Percentiles rank a stretch among this genome's conserved stretches.
Conservation (phyloP, 768 basidiomycete species). For the Lyophyllum shimeji region DNA sequence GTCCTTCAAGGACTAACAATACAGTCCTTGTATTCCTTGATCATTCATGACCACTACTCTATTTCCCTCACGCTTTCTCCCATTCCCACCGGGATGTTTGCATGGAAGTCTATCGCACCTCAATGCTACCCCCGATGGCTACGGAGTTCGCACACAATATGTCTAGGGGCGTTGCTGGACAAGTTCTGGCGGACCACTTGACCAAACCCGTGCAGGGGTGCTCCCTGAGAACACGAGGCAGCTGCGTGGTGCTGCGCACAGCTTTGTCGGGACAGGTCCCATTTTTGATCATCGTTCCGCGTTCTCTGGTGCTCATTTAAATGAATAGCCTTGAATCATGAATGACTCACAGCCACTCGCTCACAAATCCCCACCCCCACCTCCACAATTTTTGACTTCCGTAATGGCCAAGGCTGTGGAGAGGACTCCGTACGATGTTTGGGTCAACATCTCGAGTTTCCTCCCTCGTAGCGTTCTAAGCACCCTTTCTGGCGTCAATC, state of each 20-base stretch:
- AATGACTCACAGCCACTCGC: neutral
- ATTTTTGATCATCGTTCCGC: neutral
- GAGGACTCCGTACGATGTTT: conserved; percentile 22
- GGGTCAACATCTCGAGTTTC: conserved; percentile 19
- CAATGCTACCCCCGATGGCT: neutral
- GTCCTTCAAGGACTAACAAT: no score
- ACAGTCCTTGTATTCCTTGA: no score
- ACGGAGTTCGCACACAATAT: no score
- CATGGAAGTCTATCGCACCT: no score
- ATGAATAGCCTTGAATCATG: neutral
- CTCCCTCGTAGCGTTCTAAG: conserved; percentile 16
- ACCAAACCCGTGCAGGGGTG: neutral
- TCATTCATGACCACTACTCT: no score
- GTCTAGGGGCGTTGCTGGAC: no score
- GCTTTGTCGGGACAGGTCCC: neutral
- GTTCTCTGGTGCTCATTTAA: neutral
- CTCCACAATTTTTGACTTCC: neutral
- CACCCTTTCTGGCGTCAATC: conserved; percentile 21
- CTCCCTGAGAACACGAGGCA: conserved; percentile 3
- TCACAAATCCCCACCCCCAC: neutral
- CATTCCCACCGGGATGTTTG: no score
- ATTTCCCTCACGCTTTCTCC: no score
- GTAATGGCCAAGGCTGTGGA: conserved; percentile 7
- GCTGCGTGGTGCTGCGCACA: conserved; percentile 1
- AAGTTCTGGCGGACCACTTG: no score